Conservation (phyloP, 2,329 filamentous ascomycete species). For the Talaromyces sp. region DNA sequence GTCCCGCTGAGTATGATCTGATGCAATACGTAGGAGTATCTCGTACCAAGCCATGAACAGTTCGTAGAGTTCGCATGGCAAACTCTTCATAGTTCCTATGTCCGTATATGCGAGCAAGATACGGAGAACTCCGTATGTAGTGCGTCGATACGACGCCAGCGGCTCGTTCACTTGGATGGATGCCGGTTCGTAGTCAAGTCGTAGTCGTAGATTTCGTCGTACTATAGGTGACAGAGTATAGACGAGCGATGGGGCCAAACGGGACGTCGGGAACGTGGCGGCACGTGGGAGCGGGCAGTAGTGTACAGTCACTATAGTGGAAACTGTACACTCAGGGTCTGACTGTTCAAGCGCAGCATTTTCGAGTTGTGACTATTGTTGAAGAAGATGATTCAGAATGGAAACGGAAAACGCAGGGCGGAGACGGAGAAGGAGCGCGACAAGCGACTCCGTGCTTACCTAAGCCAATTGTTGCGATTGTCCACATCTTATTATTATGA, state of each 20-base stretch:
- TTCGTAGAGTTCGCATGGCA: not conserved
- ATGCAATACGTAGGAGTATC: not conserved
- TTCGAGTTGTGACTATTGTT: not conserved
- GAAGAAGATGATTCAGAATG: not conserved
- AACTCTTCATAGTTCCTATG: not conserved
- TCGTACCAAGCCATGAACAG: not conserved
- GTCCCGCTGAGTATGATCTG: not conserved
- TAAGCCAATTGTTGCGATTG: not conserved
- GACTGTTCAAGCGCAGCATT: not conserved
- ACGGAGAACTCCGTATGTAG: too few species aligned
- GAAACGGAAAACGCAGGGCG: not conserved
- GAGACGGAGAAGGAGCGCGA: not conserved
- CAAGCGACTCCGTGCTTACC: not conserved
- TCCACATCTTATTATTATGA: too few species aligned
- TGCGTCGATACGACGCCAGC: not conserved
- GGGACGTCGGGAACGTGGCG: not conserved
- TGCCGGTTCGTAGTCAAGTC: too few species aligned
- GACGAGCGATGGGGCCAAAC: not conserved
- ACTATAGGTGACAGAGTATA: not conserved
- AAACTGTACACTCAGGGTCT: not conserved
- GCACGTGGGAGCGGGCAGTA: not conserved
- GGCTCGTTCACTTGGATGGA: not conserved
- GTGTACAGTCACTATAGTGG: too few species aligned
- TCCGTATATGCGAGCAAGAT: not conserved
- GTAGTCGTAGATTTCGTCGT: too few species aligned